These are phyloP conservation scores for Drosera capensis DNA, from an alignment of 148 eudicot genomes.

Conservation along the genomic window DNA sequence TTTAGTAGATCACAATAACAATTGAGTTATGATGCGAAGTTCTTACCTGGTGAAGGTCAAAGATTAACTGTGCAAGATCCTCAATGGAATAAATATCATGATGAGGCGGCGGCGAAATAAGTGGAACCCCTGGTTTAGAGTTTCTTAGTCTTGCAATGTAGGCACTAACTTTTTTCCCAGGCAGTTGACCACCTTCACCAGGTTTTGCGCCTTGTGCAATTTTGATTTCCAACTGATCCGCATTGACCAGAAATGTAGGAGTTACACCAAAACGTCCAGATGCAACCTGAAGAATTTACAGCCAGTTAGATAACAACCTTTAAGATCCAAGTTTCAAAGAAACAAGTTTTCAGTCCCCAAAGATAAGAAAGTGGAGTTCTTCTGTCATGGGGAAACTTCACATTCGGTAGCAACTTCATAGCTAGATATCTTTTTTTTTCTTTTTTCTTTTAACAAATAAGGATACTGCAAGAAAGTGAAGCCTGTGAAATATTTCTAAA, in stretches of 20 bases:
- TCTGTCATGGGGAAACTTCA: too few species aligned
- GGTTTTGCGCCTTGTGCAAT: conserved; percentile 99
- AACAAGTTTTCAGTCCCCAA: too few species aligned
- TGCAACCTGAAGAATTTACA: conserved; percentile 62
- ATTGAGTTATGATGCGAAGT: too few species aligned
- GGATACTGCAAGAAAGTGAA: too few species aligned
- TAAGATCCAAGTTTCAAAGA: background rate
- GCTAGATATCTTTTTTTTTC: too few species aligned
- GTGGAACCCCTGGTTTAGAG: conserved; percentile 98
- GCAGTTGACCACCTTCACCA: conserved; percentile 99
- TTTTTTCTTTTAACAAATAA: too few species aligned
- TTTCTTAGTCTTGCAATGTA: conserved; percentile 96
- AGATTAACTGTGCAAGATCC: conserved; percentile 97
- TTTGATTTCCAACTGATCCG: conserved; percentile 95
- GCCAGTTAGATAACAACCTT: background rate
- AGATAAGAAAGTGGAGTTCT: too few species aligned
- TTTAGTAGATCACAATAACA: too few species aligned
- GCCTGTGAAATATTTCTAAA: too few species aligned
- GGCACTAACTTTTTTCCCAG: conserved; percentile 99
- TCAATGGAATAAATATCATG: conserved; percentile 98
- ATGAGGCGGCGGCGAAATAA: conserved; percentile 98
- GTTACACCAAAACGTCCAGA: conserved; percentile 99
- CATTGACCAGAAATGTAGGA: conserved; percentile 94
- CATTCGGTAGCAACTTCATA: too few species aligned
- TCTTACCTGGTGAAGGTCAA: conserved; percentile 93